Evolutionary conservation across 2,329 filamentous ascomycete species (phyloP).

Genomic region (Fusarium sp.): DNA sequence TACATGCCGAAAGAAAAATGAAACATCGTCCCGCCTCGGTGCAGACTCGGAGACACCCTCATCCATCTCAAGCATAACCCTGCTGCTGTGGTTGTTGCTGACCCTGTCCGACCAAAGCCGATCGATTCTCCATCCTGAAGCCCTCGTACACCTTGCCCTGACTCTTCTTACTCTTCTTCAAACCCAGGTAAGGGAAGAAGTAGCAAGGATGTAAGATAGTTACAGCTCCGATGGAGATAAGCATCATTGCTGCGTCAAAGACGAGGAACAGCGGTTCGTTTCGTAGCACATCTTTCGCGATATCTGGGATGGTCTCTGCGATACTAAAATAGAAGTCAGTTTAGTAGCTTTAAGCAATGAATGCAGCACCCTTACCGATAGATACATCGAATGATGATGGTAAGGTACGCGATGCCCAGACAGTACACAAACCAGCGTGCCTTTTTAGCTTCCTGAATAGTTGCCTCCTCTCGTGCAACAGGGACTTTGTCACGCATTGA

Average conservation of each 20-base stretch:
- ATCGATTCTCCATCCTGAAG: constrained; percentile 16
- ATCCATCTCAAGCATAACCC: background rate
- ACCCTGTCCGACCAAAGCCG: constrained; percentile 10
- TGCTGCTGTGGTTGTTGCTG: constrained; percentile 8
- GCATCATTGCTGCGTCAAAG: constrained; percentile 28
- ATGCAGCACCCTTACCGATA: constrained; percentile 19
- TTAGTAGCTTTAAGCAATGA: accelerated
- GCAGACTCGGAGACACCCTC: no score
- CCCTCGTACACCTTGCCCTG: constrained; percentile 19
- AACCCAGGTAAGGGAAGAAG: constrained; percentile 35
- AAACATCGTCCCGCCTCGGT: background rate
- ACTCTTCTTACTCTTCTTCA: constrained; percentile 21
- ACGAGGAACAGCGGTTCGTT: constrained; percentile 38
- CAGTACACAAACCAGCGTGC: constrained; percentile 30
- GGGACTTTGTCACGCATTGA: constrained; percentile 5
- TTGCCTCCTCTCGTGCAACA: constrained; percentile 28
- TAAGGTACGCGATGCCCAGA: constrained; percentile 22
- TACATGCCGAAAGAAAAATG: no score
- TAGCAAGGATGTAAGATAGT: constrained; percentile 29
- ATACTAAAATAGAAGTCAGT: constrained; percentile 14
- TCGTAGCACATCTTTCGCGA: constrained; percentile 19
- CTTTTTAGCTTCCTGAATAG: constrained; percentile 16
- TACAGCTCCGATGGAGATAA: constrained; percentile 25
- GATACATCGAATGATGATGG: constrained; percentile 35
- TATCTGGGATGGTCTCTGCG: constrained; percentile 27